Percentiles rank a stretch among this genome's conserved stretches.
These are phyloP conservation scores for Vigna hirtella DNA, from an alignment of 306 rosid species.

Conservation along the genomic window DNA sequence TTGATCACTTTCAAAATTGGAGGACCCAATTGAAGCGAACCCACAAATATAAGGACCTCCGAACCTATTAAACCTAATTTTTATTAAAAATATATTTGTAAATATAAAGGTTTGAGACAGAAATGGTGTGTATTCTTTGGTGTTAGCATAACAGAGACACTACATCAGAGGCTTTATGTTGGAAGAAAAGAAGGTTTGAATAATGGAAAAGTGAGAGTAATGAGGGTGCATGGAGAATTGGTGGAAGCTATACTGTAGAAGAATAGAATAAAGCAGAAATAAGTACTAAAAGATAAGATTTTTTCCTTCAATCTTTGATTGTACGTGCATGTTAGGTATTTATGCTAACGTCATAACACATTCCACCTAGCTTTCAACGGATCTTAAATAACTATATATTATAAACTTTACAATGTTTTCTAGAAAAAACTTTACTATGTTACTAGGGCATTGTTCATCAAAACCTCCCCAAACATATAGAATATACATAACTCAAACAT, in stretches of 20 bases:
- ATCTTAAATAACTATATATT: not conserved
- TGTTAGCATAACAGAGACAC: too few species aligned
- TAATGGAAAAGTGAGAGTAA: not conserved
- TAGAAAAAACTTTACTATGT: too few species aligned
- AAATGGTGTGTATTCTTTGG: too few species aligned
- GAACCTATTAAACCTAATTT: too few species aligned
- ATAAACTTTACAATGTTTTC: too few species aligned
- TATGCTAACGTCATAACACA: constrained; percentile 4
- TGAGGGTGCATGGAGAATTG: not conserved
- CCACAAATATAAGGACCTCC: too few species aligned
- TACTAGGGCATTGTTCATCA: not conserved
- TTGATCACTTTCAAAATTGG: too few species aligned
- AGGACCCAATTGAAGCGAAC: too few species aligned
- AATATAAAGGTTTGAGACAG: too few species aligned
- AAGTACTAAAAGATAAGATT: not conserved
- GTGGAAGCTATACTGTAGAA: constrained; percentile 1
- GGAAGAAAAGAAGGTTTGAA: not conserved
- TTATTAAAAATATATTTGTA: too few species aligned
- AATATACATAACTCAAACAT: not conserved
- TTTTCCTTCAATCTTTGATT: not conserved
- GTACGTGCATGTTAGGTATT: not conserved
- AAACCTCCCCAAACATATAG: not conserved
- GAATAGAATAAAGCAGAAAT: not conserved
- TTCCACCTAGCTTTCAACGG: not conserved
- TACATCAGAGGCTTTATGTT: too few species aligned